Evolutionary conservation across 179 eudicot genomes (phyloP).

Genomic region (Actinidia arguta): DNA sequence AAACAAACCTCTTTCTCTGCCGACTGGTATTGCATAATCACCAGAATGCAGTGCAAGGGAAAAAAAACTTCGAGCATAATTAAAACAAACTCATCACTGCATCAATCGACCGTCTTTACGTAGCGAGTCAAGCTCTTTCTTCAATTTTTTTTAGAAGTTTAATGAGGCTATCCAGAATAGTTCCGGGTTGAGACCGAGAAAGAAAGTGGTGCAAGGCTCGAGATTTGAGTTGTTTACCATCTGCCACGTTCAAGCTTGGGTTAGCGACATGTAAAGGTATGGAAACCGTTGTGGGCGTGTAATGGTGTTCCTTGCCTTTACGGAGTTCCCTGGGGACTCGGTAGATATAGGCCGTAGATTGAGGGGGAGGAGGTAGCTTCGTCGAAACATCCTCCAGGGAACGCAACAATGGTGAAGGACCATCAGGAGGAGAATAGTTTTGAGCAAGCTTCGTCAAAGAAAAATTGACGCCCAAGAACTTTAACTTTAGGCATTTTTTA

Average conservation of each 20-base stretch:
- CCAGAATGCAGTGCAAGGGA: too few relatives aligned
- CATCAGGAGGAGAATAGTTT: too few relatives aligned
- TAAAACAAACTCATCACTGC: background rate
- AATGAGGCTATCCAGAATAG: background rate
- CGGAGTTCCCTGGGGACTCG: background rate
- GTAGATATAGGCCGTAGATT: background rate
- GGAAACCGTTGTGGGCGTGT: background rate
- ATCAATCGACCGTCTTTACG: background rate
- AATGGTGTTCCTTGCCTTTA: background rate
- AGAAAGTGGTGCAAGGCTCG: background rate
- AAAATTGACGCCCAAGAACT: too few relatives aligned
- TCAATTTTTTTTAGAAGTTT: background rate
- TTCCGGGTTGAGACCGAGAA: background rate
- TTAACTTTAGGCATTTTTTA: too few relatives aligned
- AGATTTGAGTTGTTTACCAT: background rate
- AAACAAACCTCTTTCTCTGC: background rate
- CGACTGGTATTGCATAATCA: too few relatives aligned
- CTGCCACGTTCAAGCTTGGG: background rate
- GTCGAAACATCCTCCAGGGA: background rate
- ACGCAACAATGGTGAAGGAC: background rate
- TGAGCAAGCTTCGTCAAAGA: too few relatives aligned
- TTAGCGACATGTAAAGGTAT: background rate
- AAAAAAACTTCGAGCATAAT: slow-evolving; percentile 7
- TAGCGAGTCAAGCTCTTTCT: background rate
- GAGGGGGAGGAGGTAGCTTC: background rate